phyloP scores from a whole-genome alignment of 179 eudicot genomes.

The Corrigiola litoralis region DNA sequence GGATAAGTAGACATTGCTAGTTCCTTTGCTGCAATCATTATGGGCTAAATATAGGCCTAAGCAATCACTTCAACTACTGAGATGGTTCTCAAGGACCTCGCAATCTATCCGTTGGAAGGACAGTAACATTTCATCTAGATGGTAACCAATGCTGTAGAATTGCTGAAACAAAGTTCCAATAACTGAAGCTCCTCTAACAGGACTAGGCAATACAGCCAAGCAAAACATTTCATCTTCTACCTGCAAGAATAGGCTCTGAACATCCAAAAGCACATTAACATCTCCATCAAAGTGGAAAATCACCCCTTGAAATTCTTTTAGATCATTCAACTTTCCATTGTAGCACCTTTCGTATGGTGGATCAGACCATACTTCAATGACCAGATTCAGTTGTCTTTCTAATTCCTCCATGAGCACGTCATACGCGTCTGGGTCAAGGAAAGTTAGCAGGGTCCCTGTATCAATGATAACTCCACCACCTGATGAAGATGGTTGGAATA shows the following conservation, averaged over 20 bases:
- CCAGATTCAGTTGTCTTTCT: constrained; percentile 7
- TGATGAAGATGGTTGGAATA: neutral
- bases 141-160: constrained; percentile 17
- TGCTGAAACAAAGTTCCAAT: constrained; percentile 28
- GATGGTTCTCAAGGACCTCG: constrained; percentile 9
- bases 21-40: too few species aligned
- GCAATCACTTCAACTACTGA: neutral
- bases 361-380: constrained; percentile 14
- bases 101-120: constrained; percentile 20
- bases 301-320: constrained; percentile 10
- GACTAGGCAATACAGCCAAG: constrained; percentile 23
- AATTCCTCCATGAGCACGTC: constrained; percentile 12
- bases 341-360: constrained; percentile 25
- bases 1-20: too few species aligned
- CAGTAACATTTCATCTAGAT: constrained; percentile 18
- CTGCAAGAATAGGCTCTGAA: constrained; percentile 16
- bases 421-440: constrained; percentile 19
- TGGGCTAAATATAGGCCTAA: too few species aligned
- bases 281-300: constrained; percentile 19
- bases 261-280: constrained; percentile 3
- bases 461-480: constrained; percentile 26
- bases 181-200: constrained; percentile 23
- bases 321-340: constrained; percentile 8
- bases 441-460: constrained; percentile 18
- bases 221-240: constrained; percentile 19